Base-by-base conservation (phyloP, 2,329 filamentous ascomycete genomes). In the Fusarium globosum region DNA sequence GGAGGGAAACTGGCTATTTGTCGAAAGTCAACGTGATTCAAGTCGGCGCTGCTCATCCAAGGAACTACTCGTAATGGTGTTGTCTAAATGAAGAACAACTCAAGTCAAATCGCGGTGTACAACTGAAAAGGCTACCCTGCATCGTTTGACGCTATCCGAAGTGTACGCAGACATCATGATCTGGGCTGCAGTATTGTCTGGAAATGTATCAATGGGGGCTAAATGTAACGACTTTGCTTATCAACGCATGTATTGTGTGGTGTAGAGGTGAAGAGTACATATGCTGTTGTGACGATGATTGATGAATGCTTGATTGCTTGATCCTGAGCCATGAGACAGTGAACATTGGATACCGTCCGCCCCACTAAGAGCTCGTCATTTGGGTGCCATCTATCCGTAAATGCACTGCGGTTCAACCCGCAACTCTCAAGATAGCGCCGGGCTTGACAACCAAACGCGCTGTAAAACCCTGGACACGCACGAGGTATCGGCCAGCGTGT, bases 381-480 rank as follows among this genome's bases (percentile, higher is more conserved):
- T 63, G 51, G 65, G 72, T 75, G 73, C 72, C 76, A 79, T 79
- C 75, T 76, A 74, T 67, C 71, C 48, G 39, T 38, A 53, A 53
- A 78, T 80, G 79, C 79, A 80, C 68, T 65, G 74, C 79, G 79
- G 79, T 80, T 80, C 78, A 80, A 79, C 78, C 79, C 79, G 79
- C 77, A 78, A 77, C 77, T 80, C 76, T 79, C 74, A 56, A 76
- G 69, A 78, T 78, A 78, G 76, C 77, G 78, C 73, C 75, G 75
- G 73, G 66, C 73, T 66, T 69, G 68, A 68, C 69, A 73, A 71
- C 70, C 74, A 73, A 68, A 75, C 68, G 72, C 63, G 66, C 68
- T 67, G 61, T 66, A 63, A 73, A 67, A 68, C 75, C 73, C 65
- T 66, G 61, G 61, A 64, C 41, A 67, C 68, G 61, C 71, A 76